Percentiles rank a stretch among this genome's conserved stretches.
These are phyloP conservation scores for Parathielavia hyrcaniae DNA, from an alignment of 495 filamentous ascomycete species.

Conservation along the genomic window DNA sequence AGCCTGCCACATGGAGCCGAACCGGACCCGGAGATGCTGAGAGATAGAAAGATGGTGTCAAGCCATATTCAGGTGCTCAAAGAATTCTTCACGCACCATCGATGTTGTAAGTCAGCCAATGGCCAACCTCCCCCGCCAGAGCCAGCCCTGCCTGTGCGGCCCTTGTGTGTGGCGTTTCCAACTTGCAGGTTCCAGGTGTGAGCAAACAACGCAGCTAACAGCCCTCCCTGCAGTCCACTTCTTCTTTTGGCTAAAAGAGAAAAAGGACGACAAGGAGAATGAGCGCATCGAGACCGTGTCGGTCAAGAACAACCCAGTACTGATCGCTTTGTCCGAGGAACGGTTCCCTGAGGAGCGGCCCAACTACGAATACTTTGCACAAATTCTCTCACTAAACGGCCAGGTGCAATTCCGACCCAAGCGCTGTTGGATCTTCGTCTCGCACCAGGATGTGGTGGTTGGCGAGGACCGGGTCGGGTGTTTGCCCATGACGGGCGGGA, in stretches of 20 bases:
- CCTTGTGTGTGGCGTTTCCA: conserved; percentile 10
- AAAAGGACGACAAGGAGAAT: conserved; percentile 20
- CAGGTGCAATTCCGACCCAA: conserved; percentile 39
- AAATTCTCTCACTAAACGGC: conserved; percentile 37
- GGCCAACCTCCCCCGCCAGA: neutral
- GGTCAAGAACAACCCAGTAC: conserved; percentile 48
- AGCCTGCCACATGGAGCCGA: conserved; percentile 32
- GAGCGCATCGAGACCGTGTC: conserved; percentile 38
- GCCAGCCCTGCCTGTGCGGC: too few species aligned
- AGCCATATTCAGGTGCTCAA: conserved; percentile 98
- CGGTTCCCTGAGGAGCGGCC: conserved; percentile 43
- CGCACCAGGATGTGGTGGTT: conserved; percentile 35
- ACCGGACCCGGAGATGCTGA: conserved; percentile 32
- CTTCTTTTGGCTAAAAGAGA: conserved; percentile 33
- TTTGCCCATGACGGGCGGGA: conserved; percentile 31
- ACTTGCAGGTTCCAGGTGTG: conserved; percentile 6
- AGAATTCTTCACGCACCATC: conserved; percentile 52
- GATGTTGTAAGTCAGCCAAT: conserved; percentile 27
- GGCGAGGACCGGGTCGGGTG: conserved; percentile 31
- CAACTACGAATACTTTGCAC: conserved; percentile 48
- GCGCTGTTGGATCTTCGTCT: conserved; percentile 44
- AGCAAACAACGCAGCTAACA: conserved; percentile 14
- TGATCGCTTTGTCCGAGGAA: conserved; percentile 46
- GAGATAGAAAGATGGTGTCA: conserved; percentile 82
- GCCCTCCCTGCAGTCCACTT: conserved; percentile 40